Base-by-base conservation (phyloP, 1,139 yeast species). In the Yamadazyma conglobata region DNA sequence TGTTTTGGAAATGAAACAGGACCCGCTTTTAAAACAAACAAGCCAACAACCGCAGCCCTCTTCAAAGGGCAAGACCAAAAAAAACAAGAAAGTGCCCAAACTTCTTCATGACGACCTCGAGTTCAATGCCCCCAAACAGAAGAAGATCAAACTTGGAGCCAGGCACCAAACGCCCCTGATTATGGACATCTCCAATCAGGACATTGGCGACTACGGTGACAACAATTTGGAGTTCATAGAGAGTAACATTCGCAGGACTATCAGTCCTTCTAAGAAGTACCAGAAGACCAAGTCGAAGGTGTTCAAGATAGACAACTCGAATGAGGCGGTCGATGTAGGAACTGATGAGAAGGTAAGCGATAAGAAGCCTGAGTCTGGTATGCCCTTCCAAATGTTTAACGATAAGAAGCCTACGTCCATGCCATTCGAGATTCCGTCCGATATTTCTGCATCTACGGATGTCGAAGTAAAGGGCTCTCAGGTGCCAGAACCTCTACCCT, bases 201-300 rank as follows among this genome's bases (percentile, higher is more conserved):
- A 61, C 23, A 39, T 59, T 7, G 68, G 65, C 10, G 65, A 63
- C 23, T 64, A 64, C 34, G 64, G 54, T 6, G 70, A 60, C 30
- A 47, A 46, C 3, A 58, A 64, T 35, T 27, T 64, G 6, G 50
- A 47, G 4, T 46, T 39, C 25, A 42, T 58, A 31, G 66, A 60
- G 24, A 23, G 17, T 2, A 31, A 40, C 30, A 15, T 32, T 3
- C 19, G 24, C 10, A 19, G 24, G 3, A 15, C 15, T 10, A 22
- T 23, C 3, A 34, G 34, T 19, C 36, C 35, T 12, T 25, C 22
- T 7, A 19, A 11, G 9, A 5, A 10, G 4, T 5, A 19, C 15
- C 14, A 25, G 25, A 22, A 35, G 20, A n/a, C 19, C 6, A 35
- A 33, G 15, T 36, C 41, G 3, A 37, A 33, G 12, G 31, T 28